These are phyloP conservation scores for Cutaneotrichosporon cutaneum DNA, from an alignment of 1,284 basidiomycete species.

Conservation along the genomic window DNA sequence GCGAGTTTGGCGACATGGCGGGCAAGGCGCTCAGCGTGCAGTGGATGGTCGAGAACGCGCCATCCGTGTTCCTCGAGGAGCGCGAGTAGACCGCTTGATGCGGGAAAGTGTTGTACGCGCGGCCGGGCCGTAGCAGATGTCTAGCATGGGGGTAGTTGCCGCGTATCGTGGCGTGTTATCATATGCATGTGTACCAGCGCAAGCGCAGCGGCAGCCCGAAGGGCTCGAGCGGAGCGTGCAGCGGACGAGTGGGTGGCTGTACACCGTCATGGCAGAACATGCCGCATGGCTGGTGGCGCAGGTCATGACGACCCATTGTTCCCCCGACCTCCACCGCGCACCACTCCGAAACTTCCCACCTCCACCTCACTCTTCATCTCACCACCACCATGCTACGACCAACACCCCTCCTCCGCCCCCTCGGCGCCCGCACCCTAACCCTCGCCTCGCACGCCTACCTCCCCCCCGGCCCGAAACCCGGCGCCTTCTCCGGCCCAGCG, in stretches of 20 bases:
- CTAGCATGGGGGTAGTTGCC: neutral
- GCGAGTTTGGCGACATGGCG: conserved; percentile 87
- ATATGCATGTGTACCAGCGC: conserved; percentile 9
- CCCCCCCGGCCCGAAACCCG: conserved; percentile 11
- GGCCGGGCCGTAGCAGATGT: neutral
- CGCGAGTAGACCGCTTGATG: conserved; percentile 9
- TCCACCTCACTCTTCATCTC: neutral
- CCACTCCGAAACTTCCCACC: neutral
- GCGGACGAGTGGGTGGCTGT: too few relatives aligned
- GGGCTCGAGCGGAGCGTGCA: neutral
- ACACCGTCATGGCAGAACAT: too few relatives aligned
- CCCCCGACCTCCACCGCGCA: conserved; percentile 2
- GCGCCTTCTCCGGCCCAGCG: neutral
- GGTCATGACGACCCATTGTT: too few relatives aligned
- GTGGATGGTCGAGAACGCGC: conserved; percentile 89
- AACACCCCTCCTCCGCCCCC: conserved; percentile 1
- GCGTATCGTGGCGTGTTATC: neutral
- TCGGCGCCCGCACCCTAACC: conserved; percentile 1
- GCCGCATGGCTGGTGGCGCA: too few relatives aligned
- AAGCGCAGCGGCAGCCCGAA: too few relatives aligned
- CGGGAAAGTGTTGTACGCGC: neutral
- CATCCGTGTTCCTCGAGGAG: conserved; percentile 48
- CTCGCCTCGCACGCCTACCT: conserved; percentile 26
- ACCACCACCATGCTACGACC: conserved; percentile 11
- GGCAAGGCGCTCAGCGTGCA: conserved; percentile 88